Conservation (phyloP, 2,329 filamentous ascomycete genomes). For the Exophiala viscosa region DNA sequence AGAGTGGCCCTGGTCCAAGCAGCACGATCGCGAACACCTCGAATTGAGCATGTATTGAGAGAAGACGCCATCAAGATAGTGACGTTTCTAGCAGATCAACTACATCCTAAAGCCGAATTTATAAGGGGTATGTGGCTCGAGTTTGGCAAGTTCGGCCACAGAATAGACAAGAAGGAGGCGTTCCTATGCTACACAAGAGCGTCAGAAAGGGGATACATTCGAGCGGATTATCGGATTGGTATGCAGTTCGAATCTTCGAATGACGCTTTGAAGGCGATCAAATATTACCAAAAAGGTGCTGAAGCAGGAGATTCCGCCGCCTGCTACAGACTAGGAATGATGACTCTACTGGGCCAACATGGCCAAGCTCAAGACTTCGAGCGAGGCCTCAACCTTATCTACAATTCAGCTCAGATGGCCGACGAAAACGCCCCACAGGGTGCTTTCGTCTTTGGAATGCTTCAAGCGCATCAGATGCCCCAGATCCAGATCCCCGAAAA, state of each 20-base stretch:
- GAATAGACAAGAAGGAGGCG: constrained; percentile 90
- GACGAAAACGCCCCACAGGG: constrained; percentile 97
- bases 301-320: constrained; percentile 81
- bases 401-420: constrained; percentile 74
- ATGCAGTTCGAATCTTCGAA: constrained; percentile 98
- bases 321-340: constrained; percentile 89
- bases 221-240: constrained; percentile 93
- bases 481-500: constrained; percentile 76
- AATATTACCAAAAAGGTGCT: constrained; percentile 82
- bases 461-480: constrained; percentile 84
- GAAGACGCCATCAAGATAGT: constrained; percentile 90
- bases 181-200: constrained; percentile 81
- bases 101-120: constrained; percentile 90
- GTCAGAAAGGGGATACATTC: constrained; percentile 72
- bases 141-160: constrained; percentile 90
- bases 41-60: constrained; percentile 81
- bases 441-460: constrained; percentile 92
- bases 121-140: constrained; percentile 96
- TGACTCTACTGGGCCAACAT: constrained; percentile 91
- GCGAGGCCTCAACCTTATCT: constrained; percentile 76
- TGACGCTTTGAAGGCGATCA: constrained; percentile 83
- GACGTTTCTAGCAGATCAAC: constrained; percentile 81
- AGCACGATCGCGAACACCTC: constrained; percentile 71
- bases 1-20: constrained; percentile 59
- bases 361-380: constrained; percentile 78